phyloP scores from a whole-genome alignment of 2,329 filamentous ascomycete species.

The Raffaelea ambrosiae region DNA sequence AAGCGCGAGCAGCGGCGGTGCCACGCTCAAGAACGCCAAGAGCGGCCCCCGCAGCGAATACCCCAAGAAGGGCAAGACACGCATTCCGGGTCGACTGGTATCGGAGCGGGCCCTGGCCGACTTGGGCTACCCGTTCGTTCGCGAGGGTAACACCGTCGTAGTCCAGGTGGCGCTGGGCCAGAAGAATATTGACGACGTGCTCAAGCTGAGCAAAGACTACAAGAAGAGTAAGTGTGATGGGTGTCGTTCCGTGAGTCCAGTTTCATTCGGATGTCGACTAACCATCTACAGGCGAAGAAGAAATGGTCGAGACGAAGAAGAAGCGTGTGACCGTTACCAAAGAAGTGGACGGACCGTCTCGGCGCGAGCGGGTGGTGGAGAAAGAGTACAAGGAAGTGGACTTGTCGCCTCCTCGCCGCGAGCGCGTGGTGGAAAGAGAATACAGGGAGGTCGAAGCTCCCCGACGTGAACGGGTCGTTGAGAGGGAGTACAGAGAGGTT shows the following conservation, averaged over 20 bases:
- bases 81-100: constrained; percentile 73
- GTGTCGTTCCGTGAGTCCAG: neutral
- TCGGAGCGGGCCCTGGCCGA: constrained; percentile 75
- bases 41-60: constrained; percentile 50
- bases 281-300: constrained; percentile 1
- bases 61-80: constrained; percentile 80
- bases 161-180: constrained; percentile 80
- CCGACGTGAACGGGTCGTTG: no score
- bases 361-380: no score
- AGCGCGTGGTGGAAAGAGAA: no score
- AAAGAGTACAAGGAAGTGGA: no score
- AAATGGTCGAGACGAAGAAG: constrained; percentile 9
- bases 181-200: constrained; percentile 83
- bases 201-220: constrained; percentile 73
- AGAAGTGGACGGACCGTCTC: neutral
- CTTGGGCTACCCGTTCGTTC: constrained; percentile 75
- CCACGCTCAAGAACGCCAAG: constrained; percentile 32
- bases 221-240: constrained; percentile 38
- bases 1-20: constrained; percentile 29
- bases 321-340: constrained; percentile 5
- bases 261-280: constrained; percentile 8
- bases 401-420: no score
- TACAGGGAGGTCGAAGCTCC: no score
- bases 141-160: constrained; percentile 76
- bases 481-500: no score